These are phyloP conservation scores for Apiospora malaysiana DNA, from an alignment of 2,329 filamentous ascomycete species.

Conservation along the genomic window DNA sequence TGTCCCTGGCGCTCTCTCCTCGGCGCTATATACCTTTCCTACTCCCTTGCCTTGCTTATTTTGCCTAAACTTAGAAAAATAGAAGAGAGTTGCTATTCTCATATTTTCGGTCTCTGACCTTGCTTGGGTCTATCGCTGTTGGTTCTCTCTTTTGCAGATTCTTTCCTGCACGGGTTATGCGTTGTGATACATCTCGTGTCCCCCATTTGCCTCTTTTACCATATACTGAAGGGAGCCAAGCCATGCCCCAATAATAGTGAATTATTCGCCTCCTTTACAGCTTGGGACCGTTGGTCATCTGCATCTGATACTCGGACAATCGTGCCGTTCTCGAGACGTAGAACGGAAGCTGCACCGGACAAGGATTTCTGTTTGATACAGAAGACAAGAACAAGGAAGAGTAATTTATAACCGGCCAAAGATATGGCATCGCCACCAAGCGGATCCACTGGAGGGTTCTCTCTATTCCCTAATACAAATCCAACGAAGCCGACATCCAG, in stretches of 20 bases:
- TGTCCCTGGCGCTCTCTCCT: constrained; percentile 1
- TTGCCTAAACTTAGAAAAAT: background rate
- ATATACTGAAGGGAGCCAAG: constrained; percentile 1
- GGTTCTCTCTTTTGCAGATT: constrained; percentile 13
- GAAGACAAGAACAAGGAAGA: background rate
- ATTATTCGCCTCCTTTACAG: background rate
- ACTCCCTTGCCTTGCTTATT: constrained; percentile 16
- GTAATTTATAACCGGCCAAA: background rate
- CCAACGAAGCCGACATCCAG: constrained; percentile 47
- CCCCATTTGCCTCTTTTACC: background rate
- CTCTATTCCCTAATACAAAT: constrained; percentile 61
- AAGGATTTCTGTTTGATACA: constrained; percentile 14
- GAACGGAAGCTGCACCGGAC: background rate
- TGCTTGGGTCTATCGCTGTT: background rate
- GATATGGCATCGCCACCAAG: constrained; percentile 6
- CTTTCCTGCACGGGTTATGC: constrained; percentile 11
- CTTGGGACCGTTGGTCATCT: constrained; percentile 1
- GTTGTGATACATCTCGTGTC: constrained; percentile 3
- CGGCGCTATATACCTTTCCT: constrained; percentile 11
- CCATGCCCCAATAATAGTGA: constrained; percentile 12
- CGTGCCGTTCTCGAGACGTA: background rate
- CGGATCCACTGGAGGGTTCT: constrained; percentile 52
- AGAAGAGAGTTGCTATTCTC: constrained; percentile 8
- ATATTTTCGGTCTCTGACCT: background rate
- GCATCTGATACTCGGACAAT: background rate